phyloP scores from a whole-genome alignment of 2,329 filamentous ascomycete genomes.

The Arthroderma sp. region DNA sequence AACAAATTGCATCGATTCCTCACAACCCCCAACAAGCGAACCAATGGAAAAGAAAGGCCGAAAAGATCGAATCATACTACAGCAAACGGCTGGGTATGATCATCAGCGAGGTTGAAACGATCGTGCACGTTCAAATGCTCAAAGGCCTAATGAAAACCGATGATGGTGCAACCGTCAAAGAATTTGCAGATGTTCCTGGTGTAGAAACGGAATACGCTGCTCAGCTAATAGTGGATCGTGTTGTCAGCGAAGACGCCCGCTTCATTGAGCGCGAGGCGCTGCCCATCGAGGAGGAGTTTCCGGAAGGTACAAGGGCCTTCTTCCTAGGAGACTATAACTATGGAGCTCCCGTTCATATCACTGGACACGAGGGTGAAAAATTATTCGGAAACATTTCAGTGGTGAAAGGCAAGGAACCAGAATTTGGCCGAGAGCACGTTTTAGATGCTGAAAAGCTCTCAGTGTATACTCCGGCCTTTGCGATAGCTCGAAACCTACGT shows the following conservation, averaged over 20 bases:
- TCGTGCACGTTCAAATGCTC: slow-evolving; percentile 87
- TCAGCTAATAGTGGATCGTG: slow-evolving; percentile 79
- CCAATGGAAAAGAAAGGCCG: slow-evolving; percentile 72
- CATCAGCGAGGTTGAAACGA: slow-evolving; percentile 72
- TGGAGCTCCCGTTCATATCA: slow-evolving; percentile 75
- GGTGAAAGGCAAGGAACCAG: slow-evolving; percentile 58
- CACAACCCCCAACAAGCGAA: slow-evolving; percentile 66
- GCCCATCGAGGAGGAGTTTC: slow-evolving; percentile 84
- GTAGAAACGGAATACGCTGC: slow-evolving; percentile 83
- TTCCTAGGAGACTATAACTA: slow-evolving; percentile 91
- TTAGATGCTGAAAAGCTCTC: slow-evolving; percentile 53
- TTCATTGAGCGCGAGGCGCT: slow-evolving; percentile 85
- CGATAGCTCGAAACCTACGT: slow-evolving; percentile 68
- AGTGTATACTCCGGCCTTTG: slow-evolving; percentile 73
- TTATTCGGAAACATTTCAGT: slow-evolving; percentile 66
- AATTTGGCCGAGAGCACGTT: slow-evolving; percentile 69
- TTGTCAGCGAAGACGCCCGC: slow-evolving; percentile 78
- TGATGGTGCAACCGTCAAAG: slow-evolving; percentile 79
- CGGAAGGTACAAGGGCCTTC: slow-evolving; percentile 68
- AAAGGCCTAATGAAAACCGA: slow-evolving; percentile 85
- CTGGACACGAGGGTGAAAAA: slow-evolving; percentile 59
- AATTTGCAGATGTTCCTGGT: slow-evolving; percentile 75
- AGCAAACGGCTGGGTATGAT: slow-evolving; percentile 82
- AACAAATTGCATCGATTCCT: slow-evolving; percentile 52
- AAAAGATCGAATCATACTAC: slow-evolving; percentile 72